phyloP scores from a whole-genome alignment of 2,329 filamentous ascomycete genomes.

The Leptodontidium sp. region DNA sequence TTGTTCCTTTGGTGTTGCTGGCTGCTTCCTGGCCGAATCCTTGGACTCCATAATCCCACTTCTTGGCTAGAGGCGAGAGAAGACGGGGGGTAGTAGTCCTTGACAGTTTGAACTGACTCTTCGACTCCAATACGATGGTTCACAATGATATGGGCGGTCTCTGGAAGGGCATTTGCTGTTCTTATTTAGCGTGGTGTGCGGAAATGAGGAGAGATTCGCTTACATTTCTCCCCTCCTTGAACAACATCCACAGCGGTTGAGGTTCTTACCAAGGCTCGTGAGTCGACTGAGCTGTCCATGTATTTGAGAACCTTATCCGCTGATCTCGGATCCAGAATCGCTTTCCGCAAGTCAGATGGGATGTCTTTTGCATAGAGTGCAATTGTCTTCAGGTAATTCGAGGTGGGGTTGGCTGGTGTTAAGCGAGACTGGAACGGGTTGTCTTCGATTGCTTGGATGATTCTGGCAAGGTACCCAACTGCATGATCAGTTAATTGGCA shows the following conservation, averaged over 20 bases:
- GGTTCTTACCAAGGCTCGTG: slow-evolving; percentile 58
- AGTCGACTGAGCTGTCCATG: slow-evolving; percentile 18
- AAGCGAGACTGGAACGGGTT: slow-evolving; percentile 50
- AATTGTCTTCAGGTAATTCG: slow-evolving; percentile 18
- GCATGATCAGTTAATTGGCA: neutral
- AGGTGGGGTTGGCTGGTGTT: slow-evolving; percentile 44
- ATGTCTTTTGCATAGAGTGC: slow-evolving; percentile 24
- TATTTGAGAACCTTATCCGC: slow-evolving; percentile 15
- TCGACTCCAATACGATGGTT: slow-evolving; percentile 59
- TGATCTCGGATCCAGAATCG: slow-evolving; percentile 17
- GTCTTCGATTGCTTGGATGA: slow-evolving; percentile 68
- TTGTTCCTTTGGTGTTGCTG: slow-evolving; percentile 36
- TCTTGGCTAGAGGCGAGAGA: slow-evolving; percentile 19
- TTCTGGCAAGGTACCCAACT: slow-evolving; percentile 72
- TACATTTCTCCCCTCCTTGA: slow-evolving; percentile 58
- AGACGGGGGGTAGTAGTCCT: slow-evolving; percentile 17
- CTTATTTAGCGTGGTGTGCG: neutral
- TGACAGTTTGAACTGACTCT: slow-evolving; percentile 16
- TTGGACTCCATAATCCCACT: slow-evolving; percentile 43
- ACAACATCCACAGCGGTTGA: slow-evolving; percentile 63
- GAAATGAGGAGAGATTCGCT: neutral
- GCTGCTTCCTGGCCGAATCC: slow-evolving; percentile 48
- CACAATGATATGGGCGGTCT: slow-evolving; percentile 58
- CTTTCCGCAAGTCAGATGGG: slow-evolving; percentile 15
- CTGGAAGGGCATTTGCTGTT: slow-evolving; percentile 59